Conservation (phyloP, 495 filamentous ascomycete genomes). For the Penicillium canariense region DNA sequence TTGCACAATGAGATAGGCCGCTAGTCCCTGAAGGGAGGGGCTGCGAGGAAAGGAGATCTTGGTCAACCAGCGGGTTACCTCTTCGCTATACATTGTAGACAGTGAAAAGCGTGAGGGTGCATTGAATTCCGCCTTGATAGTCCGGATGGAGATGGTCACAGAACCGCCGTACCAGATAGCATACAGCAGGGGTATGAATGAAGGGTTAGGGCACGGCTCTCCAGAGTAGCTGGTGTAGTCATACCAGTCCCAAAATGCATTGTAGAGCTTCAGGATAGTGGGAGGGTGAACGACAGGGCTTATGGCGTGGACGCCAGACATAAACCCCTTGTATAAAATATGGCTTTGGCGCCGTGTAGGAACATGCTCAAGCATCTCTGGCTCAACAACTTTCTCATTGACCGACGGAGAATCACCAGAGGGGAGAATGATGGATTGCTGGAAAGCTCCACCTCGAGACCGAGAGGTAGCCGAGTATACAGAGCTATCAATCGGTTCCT, state of each 20-base stretch:
- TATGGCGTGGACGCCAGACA: slow-evolving; percentile 48
- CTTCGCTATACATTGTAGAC: slow-evolving; percentile 41
- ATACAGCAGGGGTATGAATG: slow-evolving; percentile 47
- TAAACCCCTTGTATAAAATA: slow-evolving; percentile 47
- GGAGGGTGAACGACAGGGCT: slow-evolving; percentile 47
- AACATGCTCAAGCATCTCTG: slow-evolving; percentile 45
- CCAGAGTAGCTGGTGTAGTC: slow-evolving; percentile 45
- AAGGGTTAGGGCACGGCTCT: slow-evolving; percentile 39
- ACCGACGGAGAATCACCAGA: slow-evolving; percentile 38
- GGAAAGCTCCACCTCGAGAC: slow-evolving; percentile 28
- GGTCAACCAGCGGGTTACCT: slow-evolving; percentile 42
- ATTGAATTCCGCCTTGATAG: slow-evolving; percentile 46
- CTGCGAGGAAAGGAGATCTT: slow-evolving; percentile 48
- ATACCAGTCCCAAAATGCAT: slow-evolving; percentile 50
- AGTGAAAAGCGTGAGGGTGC: slow-evolving; percentile 33
- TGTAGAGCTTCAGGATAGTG: slow-evolving; percentile 41
- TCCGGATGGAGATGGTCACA: slow-evolving; percentile 43
- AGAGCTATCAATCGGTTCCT: slow-evolving; percentile 19
- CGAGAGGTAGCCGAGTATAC: slow-evolving; percentile 3
- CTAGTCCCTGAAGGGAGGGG: slow-evolving; percentile 43
- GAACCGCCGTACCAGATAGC: slow-evolving; percentile 51
- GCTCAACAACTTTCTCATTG: slow-evolving; percentile 37
- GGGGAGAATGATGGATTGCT: slow-evolving; percentile 41
- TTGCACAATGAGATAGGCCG: slow-evolving; percentile 46
- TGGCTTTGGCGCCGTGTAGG: slow-evolving; percentile 48